A percentile compares a stretch with the other conserved stretches of the same genome.
Evolutionary conservation across 2,329 filamentous ascomycete genomes (phyloP).

Genomic region (Purpureocillium takamizusanense): DNA sequence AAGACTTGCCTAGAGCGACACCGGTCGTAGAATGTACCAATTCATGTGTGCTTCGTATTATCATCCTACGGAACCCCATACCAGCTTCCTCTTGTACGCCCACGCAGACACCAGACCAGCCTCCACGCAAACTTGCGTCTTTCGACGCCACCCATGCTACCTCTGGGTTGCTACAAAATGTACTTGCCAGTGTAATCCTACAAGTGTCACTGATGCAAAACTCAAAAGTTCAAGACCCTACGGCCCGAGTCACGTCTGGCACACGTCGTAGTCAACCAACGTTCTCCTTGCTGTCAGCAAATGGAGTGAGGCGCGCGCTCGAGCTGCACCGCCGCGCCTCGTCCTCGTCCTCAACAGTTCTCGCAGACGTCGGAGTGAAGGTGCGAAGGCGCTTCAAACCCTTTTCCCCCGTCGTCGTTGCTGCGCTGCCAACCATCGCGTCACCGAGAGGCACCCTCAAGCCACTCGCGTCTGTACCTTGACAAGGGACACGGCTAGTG

Average conservation of each 20-base stretch:
- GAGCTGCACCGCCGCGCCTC: conserved; percentile 27
- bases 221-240: too few species aligned
- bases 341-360: conserved; percentile 37
- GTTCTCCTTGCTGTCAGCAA: conserved; percentile 3
- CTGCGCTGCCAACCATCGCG: conserved; percentile 7
- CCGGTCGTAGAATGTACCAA: too few species aligned
- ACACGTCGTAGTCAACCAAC: not conserved
- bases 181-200: not conserved
- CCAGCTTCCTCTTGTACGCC: too few species aligned
- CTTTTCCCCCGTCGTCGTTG: conserved; percentile 17
- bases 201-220: too few species aligned
- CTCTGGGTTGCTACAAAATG: too few species aligned
- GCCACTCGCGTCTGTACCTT: not conserved
- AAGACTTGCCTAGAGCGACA: too few species aligned
- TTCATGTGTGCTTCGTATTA: too few species aligned
- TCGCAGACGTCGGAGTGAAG: conserved; percentile 36
- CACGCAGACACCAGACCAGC: too few species aligned
- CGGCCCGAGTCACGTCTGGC: not conserved
- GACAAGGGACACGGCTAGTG: conserved; percentile 2
- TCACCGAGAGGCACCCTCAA: conserved; percentile 4
- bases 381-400: conserved; percentile 35
- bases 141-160: too few species aligned
- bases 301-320: conserved; percentile 12
- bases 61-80: too few species aligned
- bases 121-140: too few species aligned